Conservation (phyloP, 176 grass and related monocot species). For the Secale cereale region DNA sequence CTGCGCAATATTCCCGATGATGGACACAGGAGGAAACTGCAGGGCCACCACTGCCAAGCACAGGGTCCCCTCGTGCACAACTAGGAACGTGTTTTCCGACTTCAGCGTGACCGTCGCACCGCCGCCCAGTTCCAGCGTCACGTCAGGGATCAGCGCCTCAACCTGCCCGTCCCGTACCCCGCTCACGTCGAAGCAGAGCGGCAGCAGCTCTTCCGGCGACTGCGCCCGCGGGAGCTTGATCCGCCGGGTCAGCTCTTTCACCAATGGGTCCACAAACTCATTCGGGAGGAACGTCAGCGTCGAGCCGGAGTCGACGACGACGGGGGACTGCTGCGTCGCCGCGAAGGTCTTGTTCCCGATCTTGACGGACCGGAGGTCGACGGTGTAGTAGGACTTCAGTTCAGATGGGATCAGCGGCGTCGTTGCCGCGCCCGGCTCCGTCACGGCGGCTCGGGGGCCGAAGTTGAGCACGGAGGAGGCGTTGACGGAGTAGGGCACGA, state of each 20-base stretch:
- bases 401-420: constrained; percentile 39
- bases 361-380: constrained; percentile 38
- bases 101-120: too few relatives aligned
- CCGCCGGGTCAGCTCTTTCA: constrained; percentile 15
- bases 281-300: constrained; percentile 35
- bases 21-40: too few relatives aligned
- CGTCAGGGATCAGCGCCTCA: too few relatives aligned
- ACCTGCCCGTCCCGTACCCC: too few relatives aligned
- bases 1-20: too few relatives aligned
- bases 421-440: constrained; percentile 6
- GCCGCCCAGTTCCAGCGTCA: too few relatives aligned
- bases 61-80: too few relatives aligned
- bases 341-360: constrained; percentile 17
- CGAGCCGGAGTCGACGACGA: constrained; percentile 68
- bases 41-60: too few relatives aligned
- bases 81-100: too few relatives aligned
- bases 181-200: too few relatives aligned
- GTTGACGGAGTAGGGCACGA: constrained; percentile 24
- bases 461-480: constrained; percentile 44
- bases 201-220: constrained; percentile 7
- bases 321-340: not conserved
- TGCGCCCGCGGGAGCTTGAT: constrained; percentile 24
- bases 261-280: constrained; percentile 20
- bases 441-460: constrained; percentile 38
- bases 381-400: too few relatives aligned